Percentiles rank a stretch among this genome's conserved stretches.
Evolutionary conservation across 257 asterid genomes (phyloP).

Genomic region (Solanum appendiculatum): DNA sequence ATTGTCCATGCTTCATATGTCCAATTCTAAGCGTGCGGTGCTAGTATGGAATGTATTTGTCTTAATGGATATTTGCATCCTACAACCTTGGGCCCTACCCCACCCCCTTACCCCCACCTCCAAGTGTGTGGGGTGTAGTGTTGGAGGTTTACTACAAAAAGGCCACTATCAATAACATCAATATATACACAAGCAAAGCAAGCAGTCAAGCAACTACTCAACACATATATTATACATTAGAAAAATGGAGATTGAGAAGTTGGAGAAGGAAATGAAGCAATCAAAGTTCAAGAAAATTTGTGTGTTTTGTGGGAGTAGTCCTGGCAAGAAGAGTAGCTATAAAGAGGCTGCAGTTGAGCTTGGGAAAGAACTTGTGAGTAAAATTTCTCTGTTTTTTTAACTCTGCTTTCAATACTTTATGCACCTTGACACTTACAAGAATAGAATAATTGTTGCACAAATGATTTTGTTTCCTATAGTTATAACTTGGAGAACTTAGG

Average conservation of each 20-base stretch:
- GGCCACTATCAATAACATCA: not conserved
- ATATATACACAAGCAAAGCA: not conserved
- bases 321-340: constrained; percentile 26
- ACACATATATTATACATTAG: not conserved
- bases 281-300: constrained; percentile 32
- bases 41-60: not conserved
- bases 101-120: not conserved
- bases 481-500: not conserved
- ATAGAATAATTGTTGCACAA: not conserved
- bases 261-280: constrained; percentile 8
- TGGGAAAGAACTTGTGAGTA: constrained; percentile 27
- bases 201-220: not conserved
- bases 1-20: not conserved
- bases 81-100: not conserved
- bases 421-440: not conserved
- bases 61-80: not conserved
- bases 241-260: constrained; percentile 5
- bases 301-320: constrained; percentile 33
- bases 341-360: constrained; percentile 30
- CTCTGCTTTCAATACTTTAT: not conserved
- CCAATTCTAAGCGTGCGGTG: not conserved
- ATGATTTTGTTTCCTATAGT: not conserved
- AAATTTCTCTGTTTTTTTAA: not conserved
- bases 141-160: not conserved
- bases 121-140: constrained; percentile 1